Conservation (phyloP, 2,329 filamentous ascomycete species). For the Beauveria asiatica region DNA sequence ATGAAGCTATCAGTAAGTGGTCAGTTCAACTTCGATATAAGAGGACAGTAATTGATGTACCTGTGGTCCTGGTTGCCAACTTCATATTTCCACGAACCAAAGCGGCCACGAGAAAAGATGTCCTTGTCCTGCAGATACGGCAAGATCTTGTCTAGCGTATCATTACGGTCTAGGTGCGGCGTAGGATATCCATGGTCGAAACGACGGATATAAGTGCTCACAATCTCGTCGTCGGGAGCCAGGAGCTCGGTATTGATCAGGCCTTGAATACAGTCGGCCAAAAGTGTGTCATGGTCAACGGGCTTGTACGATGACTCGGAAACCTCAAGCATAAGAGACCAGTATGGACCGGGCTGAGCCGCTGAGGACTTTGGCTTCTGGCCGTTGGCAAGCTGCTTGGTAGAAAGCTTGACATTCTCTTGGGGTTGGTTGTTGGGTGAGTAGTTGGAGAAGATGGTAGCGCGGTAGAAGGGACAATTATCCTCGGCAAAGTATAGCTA, state of each 20-base stretch:
- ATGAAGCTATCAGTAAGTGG: constrained; percentile 32
- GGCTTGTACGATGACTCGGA: constrained; percentile 88
- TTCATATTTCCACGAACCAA: constrained; percentile 90
- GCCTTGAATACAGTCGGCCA: constrained; percentile 76
- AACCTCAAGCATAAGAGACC: constrained; percentile 94
- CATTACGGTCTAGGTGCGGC: constrained; percentile 79
- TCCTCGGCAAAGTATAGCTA: constrained; percentile 90
- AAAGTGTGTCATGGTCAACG: constrained; percentile 67
- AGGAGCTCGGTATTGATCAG: constrained; percentile 85
- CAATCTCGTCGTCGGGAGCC: constrained; percentile 77
- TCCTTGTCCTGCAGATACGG: constrained; percentile 75
- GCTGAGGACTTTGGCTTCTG: constrained; percentile 52
- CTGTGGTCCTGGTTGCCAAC: constrained; percentile 23
- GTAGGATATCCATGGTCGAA: constrained; percentile 95
- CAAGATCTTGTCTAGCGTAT: constrained; percentile 73
- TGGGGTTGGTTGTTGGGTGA: constrained; percentile 87
- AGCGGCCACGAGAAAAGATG: constrained; percentile 84
- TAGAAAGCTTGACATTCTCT: constrained; percentile 66
- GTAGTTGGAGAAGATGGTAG: constrained; percentile 97
- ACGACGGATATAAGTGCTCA: constrained; percentile 86
- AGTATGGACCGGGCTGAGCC: constrained; percentile 72
- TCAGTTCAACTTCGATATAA: no score
- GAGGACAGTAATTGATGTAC: constrained; percentile 34
- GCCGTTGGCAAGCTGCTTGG: constrained; percentile 71
- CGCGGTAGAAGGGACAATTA: constrained; percentile 91